phyloP scores from a whole-genome alignment of 1,284 basidiomycete species.

The Pseudozyma thailandica region DNA sequence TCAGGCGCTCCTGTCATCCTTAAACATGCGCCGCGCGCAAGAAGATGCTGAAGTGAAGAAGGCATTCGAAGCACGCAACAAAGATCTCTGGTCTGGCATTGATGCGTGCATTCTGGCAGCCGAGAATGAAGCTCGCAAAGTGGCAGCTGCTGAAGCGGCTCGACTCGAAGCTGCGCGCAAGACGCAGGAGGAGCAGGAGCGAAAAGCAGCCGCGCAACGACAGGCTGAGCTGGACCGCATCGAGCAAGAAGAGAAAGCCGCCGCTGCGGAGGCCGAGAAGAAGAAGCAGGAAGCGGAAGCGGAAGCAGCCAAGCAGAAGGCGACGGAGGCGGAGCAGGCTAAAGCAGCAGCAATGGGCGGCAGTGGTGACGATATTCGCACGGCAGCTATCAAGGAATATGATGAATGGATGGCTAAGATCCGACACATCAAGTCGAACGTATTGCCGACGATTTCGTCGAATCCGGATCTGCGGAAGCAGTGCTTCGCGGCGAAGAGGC shows the following conservation, averaged over 20 bases:
- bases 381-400: conserved; percentile 48
- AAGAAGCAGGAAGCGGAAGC: conserved; percentile 33
- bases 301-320: conserved; percentile 44
- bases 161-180: conserved; percentile 52
- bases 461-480: conserved; percentile 71
- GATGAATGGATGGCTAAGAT: conserved; percentile 54
- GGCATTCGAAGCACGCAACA: conserved; percentile 62
- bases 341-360: conserved; percentile 42
- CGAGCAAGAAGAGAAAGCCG: conserved; percentile 53
- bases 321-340: conserved; percentile 37
- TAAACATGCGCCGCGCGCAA: conserved; percentile 52
- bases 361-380: conserved; percentile 42
- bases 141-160: conserved; percentile 52
- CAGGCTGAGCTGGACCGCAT: conserved; percentile 58
- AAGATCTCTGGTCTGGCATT: conserved; percentile 62
- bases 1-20: conserved; percentile 43
- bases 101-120: conserved; percentile 60
- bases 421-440: conserved; percentile 77
- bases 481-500: conserved; percentile 76
- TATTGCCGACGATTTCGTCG: conserved; percentile 80
- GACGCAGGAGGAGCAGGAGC: conserved; percentile 58
- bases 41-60: conserved; percentile 51
- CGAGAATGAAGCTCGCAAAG: conserved; percentile 47
- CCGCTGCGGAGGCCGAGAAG: conserved; percentile 38
- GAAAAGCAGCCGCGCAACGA: conserved; percentile 44